Percentiles rank a stretch among this genome's conserved stretches.
Evolutionary conservation across 1,284 basidiomycete species (phyloP).

Genomic region (Irpex sp.): DNA sequence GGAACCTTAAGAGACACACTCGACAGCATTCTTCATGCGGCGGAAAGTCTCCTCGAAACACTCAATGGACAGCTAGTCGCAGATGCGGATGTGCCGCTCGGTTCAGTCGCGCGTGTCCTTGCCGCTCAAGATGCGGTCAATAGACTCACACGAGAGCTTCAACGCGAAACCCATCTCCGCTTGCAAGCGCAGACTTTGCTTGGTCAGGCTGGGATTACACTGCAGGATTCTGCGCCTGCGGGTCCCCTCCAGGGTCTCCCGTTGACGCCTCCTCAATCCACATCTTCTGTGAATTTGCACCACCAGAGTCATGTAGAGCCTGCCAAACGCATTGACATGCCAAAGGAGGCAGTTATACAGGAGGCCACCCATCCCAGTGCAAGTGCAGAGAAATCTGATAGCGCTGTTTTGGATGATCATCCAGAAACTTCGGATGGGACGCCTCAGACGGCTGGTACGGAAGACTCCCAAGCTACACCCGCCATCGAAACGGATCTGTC

Average conservation of each 20-base stretch:
- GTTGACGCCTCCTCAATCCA: neutral
- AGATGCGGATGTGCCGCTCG: slow-evolving; percentile 18
- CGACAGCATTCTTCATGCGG: slow-evolving; percentile 42
- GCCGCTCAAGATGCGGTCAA: slow-evolving; percentile 60
- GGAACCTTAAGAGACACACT: slow-evolving; percentile 27
- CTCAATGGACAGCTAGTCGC: slow-evolving; percentile 35
- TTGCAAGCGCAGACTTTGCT: slow-evolving; percentile 45
- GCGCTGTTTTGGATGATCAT: no score
- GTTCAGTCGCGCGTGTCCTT: slow-evolving; percentile 48
- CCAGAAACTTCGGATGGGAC: no score
- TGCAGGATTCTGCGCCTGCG: neutral
- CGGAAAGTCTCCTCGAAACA: slow-evolving; percentile 41
- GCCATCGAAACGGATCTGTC: no score
- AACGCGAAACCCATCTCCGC: slow-evolving; percentile 57
- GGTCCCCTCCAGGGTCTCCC: neutral
- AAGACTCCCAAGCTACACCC: no score
- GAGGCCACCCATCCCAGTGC: no score
- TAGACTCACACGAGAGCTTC: slow-evolving; percentile 60
- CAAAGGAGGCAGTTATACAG: no score
- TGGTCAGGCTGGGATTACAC: slow-evolving; percentile 16
- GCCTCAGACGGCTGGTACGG: no score
- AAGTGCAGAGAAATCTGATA: no score
- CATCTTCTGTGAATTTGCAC: neutral
- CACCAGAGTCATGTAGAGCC: neutral
- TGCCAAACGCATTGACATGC: neutral